A percentile compares a stretch with the other conserved stretches of the same genome.
These are phyloP conservation scores for Paradendryphiella salina DNA, from an alignment of 2,329 filamentous ascomycete species.

Conservation along the genomic window DNA sequence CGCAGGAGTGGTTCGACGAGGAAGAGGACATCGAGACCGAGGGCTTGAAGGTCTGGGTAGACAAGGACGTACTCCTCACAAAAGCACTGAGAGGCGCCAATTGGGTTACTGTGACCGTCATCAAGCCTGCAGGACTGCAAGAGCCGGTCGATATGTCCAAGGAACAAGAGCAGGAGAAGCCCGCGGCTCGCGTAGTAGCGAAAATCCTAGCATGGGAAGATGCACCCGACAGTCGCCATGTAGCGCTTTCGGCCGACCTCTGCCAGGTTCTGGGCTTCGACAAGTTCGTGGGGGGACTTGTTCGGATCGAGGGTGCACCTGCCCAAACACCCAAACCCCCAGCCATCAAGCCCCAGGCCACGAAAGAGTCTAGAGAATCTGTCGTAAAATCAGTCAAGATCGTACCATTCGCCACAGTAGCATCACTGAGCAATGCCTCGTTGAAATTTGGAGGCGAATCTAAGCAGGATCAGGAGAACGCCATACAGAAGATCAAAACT, in stretches of 20 bases:
- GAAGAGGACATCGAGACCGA: slow-evolving; percentile 54
- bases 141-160: slow-evolving; percentile 72
- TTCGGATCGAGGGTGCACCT: slow-evolving; percentile 83
- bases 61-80: slow-evolving; percentile 72
- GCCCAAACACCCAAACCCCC: slow-evolving; percentile 68
- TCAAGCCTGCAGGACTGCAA: slow-evolving; percentile 78
- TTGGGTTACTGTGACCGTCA: slow-evolving; percentile 82
- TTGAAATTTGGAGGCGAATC: slow-evolving; percentile 88
- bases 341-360: slow-evolving; percentile 41
- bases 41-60: slow-evolving; percentile 79
- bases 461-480: slow-evolving; percentile 78
- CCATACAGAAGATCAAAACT: slow-evolving; percentile 69
- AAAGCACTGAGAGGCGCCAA: slow-evolving; percentile 74
- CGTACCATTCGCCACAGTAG: slow-evolving; percentile 71
- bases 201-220: slow-evolving; percentile 79
- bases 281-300: slow-evolving; percentile 79
- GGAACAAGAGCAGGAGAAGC: slow-evolving; percentile 62
- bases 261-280: slow-evolving; percentile 72
- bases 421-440: slow-evolving; percentile 62
- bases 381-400: slow-evolving; percentile 72
- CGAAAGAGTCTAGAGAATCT: slow-evolving; percentile 49
- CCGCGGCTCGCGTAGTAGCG: slow-evolving; percentile 72
- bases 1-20: slow-evolving; percentile 78
- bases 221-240: slow-evolving; percentile 78
- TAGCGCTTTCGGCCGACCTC: slow-evolving; percentile 75